Evolutionary conservation across 2,329 filamentous ascomycete genomes (phyloP), one percentile per base, ranked within the genome.

Genomic region (Colletotrichum liriopes): DNA sequence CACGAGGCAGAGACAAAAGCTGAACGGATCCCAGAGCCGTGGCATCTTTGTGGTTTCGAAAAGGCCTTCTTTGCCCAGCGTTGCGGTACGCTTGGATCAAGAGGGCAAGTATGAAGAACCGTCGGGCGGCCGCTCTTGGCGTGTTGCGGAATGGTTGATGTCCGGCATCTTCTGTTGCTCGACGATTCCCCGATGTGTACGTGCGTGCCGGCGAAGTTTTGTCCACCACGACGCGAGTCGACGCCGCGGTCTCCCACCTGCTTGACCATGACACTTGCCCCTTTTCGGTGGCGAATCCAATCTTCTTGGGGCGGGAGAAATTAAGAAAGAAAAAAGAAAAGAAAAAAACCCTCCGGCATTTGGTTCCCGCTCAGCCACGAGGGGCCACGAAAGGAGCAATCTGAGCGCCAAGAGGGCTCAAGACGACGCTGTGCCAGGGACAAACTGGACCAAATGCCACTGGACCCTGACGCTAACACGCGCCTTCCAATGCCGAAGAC

Each of bases 281-380:
- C 52, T 18, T 70, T 70, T 54, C 60, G 67, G 67, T 14, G 67
- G 32, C 35, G n/a, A 59, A 59, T 39, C 29, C 5, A 39, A 41
- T 37, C 20, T 39, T 37, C 29, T 29, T 37, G 8, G 29, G 4
- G 37, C 9, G 37, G 37, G 37, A 39, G 8, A 39, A 14, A 39
- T 37, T 37, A 41, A 41, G 11, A 12, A 41, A 9, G 11, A 2
- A 41, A 2, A 41, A n/a, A n/a, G n/a, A n/a, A n/a, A n/a, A n/a
- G n/a, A n/a, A n/a, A 41, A 16, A 2, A 18, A 2, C 14, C 39
- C 39, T 16, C 39, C 11, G 14, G 39, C 39, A 16, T 14, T 47
- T 23, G 20, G n/a, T 47, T 47, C 45, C 45, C 45, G 45, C 7
- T 47, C n/a, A 23, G 45, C 45, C 45, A 32, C 23, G 6, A 32